These are phyloP conservation scores for Umbelopsis ramanniana DNA, from an alignment of 192 early-diverging fungal species.

Conservation along the genomic window DNA sequence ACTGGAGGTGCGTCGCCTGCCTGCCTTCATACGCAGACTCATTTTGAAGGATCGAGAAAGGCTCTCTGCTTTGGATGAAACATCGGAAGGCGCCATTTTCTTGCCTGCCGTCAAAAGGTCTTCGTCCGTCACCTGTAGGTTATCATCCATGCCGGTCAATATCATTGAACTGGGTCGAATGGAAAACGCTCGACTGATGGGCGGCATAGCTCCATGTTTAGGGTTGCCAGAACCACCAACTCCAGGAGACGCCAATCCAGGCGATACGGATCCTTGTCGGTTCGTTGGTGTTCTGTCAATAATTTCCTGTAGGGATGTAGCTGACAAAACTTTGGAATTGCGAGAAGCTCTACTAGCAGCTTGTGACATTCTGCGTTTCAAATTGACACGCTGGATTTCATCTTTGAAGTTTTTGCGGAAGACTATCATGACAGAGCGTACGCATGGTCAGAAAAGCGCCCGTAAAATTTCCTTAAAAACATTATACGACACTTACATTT, in stretches of 20 bases:
- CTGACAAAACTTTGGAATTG: slow-evolving; percentile 18
- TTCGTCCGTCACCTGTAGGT: background rate
- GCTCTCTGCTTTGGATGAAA: slow-evolving; percentile 34
- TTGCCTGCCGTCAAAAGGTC: background rate
- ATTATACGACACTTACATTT: slow-evolving; percentile 43
- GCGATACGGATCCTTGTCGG: background rate
- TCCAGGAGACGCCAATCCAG: background rate
- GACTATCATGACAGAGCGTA: slow-evolving; percentile 37
- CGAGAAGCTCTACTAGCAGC: slow-evolving; percentile 9
- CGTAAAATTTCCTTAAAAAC: background rate
- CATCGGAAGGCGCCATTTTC: slow-evolving; percentile 24
- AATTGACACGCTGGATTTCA: slow-evolving; percentile 53
- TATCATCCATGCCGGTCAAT: background rate
- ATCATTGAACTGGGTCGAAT: slow-evolving; percentile 28
- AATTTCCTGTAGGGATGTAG: slow-evolving; percentile 16
- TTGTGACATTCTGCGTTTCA: slow-evolving; percentile 10
- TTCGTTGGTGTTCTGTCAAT: background rate
- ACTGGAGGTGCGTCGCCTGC: background rate
- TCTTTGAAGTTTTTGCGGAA: slow-evolving; percentile 69
- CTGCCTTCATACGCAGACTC: slow-evolving; percentile 32
- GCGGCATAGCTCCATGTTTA: slow-evolving; percentile 22
- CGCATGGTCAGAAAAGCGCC: background rate
- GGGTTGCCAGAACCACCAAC: background rate
- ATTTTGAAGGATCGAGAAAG: slow-evolving; percentile 39
- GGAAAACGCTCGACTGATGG: slow-evolving; percentile 41